Conservation (phyloP, 208 protist genomes). For the Crithidia thermophila region DNA sequence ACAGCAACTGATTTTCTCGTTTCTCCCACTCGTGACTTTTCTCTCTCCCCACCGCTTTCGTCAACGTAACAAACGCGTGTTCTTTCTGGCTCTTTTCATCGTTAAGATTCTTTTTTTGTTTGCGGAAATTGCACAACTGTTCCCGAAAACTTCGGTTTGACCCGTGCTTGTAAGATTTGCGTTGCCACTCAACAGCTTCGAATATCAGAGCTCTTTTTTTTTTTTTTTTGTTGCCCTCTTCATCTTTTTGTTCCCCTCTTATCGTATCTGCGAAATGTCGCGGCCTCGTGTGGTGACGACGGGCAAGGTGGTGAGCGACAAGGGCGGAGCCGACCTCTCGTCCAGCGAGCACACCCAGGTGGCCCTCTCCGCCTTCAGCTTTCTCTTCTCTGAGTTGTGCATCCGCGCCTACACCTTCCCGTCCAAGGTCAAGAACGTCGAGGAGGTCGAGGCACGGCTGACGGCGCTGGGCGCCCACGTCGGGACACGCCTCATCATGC, state of each 20-base stretch:
- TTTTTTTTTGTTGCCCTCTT: not conserved
- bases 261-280: not conserved
- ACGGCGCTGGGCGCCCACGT: conserved; percentile 74
- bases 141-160: too few species aligned
- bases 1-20: too few species aligned
- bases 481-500: conserved; percentile 64
- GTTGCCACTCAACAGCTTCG: too few species aligned
- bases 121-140: too few species aligned
- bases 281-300: conserved; percentile 18
- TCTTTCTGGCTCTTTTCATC: too few species aligned
- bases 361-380: conserved; percentile 81
- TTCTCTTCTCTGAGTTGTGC: conserved; percentile 87
- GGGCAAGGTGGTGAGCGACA: conserved; percentile 32
- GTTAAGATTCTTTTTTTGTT: too few species aligned
- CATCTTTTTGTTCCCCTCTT: not conserved
- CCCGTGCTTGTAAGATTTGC: too few species aligned
- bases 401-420: conserved; percentile 78
- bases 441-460: conserved; percentile 79
- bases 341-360: conserved; percentile 57
- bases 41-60: too few species aligned
- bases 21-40: too few species aligned
- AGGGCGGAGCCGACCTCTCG: conserved; percentile 27
- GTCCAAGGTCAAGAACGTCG: conserved; percentile 68
- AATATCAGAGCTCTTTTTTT: too few species aligned
- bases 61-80: too few species aligned